These are phyloP conservation scores for Dipteronia dyeriana DNA, from an alignment of 345 rosid species.

Conservation along the genomic window DNA sequence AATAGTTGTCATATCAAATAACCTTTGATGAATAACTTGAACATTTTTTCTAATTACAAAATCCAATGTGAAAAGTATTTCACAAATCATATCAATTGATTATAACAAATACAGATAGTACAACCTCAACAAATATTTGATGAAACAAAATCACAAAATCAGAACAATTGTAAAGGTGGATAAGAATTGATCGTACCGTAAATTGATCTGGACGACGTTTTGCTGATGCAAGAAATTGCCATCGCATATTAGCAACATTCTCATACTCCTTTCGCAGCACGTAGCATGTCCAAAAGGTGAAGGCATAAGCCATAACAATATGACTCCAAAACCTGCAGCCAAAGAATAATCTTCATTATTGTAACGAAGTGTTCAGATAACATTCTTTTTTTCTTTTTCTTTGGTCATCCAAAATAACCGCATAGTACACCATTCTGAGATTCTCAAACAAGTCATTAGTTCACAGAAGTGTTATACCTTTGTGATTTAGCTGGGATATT, in stretches of 20 bases:
- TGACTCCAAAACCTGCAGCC: constrained; percentile 78
- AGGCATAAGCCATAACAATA: constrained; percentile 76
- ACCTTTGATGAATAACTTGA: not conserved
- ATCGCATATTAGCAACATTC: constrained; percentile 74
- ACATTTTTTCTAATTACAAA: not conserved
- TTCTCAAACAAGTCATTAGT: not conserved
- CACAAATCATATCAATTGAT: not conserved
- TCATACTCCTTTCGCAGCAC: constrained; percentile 81
- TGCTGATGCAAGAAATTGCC: constrained; percentile 83
- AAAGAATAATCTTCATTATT: not conserved
- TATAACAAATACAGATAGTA: not conserved
- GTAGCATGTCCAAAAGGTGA: constrained; percentile 89
- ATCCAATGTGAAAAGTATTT: not conserved
- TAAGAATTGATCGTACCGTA: constrained; percentile 53
- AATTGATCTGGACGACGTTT: constrained; percentile 88
- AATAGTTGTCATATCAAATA: not conserved
- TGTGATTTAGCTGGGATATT: constrained; percentile 63
- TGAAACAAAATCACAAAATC: not conserved
- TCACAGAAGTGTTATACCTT: constrained; percentile 45
- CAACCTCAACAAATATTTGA: not conserved
- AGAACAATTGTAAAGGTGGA: not conserved
- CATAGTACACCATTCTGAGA: not conserved
- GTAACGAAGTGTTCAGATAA: not conserved
- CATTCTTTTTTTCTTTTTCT: not conserved
- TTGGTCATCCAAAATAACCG: constrained; percentile 1